Evolutionary conservation across 1,284 basidiomycete species (phyloP), one percentile per base, ranked within the genome.

Genomic region (Cutaneotrichosporon cutaneum): DNA sequence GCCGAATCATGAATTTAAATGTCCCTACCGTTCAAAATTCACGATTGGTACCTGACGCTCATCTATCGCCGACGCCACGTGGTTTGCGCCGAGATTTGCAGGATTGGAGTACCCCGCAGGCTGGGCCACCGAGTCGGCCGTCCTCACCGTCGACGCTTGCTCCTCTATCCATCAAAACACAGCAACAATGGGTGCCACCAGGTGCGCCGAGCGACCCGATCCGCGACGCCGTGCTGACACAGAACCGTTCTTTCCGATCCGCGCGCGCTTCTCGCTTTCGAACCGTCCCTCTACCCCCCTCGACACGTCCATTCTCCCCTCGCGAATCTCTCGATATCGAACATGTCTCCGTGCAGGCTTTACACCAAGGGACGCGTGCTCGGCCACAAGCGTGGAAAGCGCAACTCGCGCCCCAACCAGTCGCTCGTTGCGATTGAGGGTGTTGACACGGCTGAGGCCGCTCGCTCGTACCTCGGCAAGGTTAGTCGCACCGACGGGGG

Each of bases 391-490:
- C 92, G 96, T 73, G 93, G 91, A 74, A 98, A 98, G 86, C 89
- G 92, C 81, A 97, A 96, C 86, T 86, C 90, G 69, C 86, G 88
- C 79, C 93, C 93, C 78, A 95, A 95, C 85, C 96, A 94, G 70
- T 92, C 93, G 63, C 88, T 99, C 75, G 83, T 99, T 78, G 92
- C 95, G 83, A 93, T 99, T 79, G 95, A 99, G 84, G 95, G 95
- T 80, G 94, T 98, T 62, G 87, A 88, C 73, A 88, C 84, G 75
- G 91, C 93, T 83, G 88, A 96, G 83, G 94, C 96, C 75, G 92
- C 94, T 58, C 90, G 94, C 81, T 95, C 94, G 83, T 99, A 99
- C 86, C 87, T 98, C 68, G 96, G 95, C 81, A 99, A 99, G 90
- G 93, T 96, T 72, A 73, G 87, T 72, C 51, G 30, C 21, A 30